Conservation (phyloP, 1,139 yeast genomes). For the Scheffersomyces lignicola region DNA sequence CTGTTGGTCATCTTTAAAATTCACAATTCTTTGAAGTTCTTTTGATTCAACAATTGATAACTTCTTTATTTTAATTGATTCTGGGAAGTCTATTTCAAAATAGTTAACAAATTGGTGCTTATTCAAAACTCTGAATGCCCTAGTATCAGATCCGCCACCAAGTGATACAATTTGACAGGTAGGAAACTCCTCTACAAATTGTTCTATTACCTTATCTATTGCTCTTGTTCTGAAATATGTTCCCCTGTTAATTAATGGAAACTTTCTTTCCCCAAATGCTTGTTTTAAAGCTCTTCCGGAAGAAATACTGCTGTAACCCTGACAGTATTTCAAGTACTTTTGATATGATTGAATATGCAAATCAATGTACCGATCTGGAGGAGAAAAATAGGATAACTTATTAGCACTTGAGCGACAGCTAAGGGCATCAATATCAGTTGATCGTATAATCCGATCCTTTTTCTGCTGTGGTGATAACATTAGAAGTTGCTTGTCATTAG, state of each 20-base stretch:
- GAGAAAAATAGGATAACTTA: constrained; percentile 49
- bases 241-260: constrained; percentile 82
- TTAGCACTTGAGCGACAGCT: constrained; percentile 69
- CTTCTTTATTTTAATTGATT: constrained; percentile 60
- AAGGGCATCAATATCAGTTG: constrained; percentile 86
- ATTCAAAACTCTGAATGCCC: constrained; percentile 56
- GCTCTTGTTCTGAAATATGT: constrained; percentile 74
- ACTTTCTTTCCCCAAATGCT: constrained; percentile 47
- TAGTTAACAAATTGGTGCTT: constrained; percentile 33
- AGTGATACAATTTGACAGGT: constrained; percentile 69
- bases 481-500: too few relatives aligned
- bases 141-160: constrained; percentile 97
- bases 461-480: constrained; percentile 40
- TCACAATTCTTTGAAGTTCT: constrained; percentile 20
- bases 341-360: constrained; percentile 43
- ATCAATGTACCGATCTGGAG: constrained; percentile 49
- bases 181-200: constrained; percentile 40
- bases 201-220: constrained; percentile 54
- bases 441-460: constrained; percentile 54
- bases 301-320: constrained; percentile 41
- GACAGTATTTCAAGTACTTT: constrained; percentile 34
- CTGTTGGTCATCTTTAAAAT: constrained; percentile 11
- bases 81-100: constrained; percentile 77
- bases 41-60: constrained; percentile 44
- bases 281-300: constrained; percentile 42